These are phyloP conservation scores for Arthrinium phaeospermum DNA, from an alignment of 2,329 filamentous ascomycete genomes.

Conservation along the genomic window DNA sequence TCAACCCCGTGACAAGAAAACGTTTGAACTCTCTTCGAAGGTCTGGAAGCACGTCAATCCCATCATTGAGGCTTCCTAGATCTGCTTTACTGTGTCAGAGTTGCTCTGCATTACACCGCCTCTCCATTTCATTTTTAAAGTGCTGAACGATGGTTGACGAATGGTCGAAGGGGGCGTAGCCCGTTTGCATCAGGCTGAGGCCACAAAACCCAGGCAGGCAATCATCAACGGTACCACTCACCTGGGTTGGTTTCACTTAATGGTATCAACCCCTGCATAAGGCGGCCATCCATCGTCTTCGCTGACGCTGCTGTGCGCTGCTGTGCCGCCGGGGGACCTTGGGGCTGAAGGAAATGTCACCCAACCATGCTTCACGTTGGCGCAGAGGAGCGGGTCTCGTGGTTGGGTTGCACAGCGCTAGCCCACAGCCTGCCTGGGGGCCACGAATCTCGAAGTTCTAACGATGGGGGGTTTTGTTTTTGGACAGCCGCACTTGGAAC, in stretches of 20 bases:
- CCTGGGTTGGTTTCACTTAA: background rate
- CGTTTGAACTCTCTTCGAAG: background rate
- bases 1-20: background rate
- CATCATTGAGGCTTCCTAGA: background rate
- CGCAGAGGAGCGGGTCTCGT: background rate
- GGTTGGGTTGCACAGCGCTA: background rate
- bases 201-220: background rate
- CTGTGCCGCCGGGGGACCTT: background rate
- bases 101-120: background rate
- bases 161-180: background rate
- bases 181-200: background rate
- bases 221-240: background rate
- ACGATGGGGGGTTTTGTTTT: background rate
- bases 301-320: background rate
- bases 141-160: background rate
- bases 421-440: background rate
- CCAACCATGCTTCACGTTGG: slow-evolving; percentile 4
- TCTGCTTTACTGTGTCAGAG: background rate
- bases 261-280: background rate
- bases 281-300: background rate
- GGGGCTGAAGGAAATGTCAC: background rate
- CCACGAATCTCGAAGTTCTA: slow-evolving; percentile 1
- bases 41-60: background rate
- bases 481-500: background rate
- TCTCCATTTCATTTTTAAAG: background rate